Conservation (phyloP, 2,329 filamentous ascomycete species). For the Blumeria hordei region DNA sequence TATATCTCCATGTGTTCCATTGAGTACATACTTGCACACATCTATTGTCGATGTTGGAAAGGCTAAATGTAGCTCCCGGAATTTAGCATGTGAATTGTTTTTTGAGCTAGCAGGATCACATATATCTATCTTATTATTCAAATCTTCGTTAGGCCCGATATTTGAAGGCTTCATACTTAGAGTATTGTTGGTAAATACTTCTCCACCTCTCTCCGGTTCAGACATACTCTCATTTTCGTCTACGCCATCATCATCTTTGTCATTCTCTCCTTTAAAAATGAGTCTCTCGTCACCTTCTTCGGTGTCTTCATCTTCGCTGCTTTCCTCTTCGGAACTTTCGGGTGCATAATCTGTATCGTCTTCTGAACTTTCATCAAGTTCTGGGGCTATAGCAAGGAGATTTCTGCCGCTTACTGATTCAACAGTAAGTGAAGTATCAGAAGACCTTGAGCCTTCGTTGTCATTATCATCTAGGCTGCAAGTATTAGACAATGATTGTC, state of each 20-base stretch:
- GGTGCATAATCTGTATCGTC: slow-evolving; percentile 11
- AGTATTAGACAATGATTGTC: slow-evolving; percentile 22
- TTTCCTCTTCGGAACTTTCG: slow-evolving; percentile 5
- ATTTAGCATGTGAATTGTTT: neutral
- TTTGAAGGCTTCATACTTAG: neutral
- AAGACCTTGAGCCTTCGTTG: slow-evolving; percentile 9
- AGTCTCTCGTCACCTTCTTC: slow-evolving; percentile 10
- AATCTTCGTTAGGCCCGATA: neutral
- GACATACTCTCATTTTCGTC: neutral
- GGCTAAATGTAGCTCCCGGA: slow-evolving; percentile 12
- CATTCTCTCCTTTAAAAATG: neutral
- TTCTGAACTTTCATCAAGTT: slow-evolving; percentile 14
- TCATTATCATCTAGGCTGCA: slow-evolving; percentile 2
- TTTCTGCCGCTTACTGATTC: neutral
- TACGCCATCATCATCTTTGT: neutral
- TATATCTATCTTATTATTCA: neutral
- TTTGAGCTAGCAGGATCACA: neutral
- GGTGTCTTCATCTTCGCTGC: slow-evolving; percentile 10
- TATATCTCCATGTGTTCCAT: slow-evolving; percentile 11
- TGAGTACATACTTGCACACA: slow-evolving; percentile 12
- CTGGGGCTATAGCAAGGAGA: neutral
- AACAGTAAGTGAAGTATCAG: neutral
- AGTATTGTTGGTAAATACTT: neutral
- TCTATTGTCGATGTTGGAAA: slow-evolving; percentile 12
- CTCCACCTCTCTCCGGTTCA: neutral